Base-by-base conservation (phyloP, 1,284 basidiomycete genomes). In the Cutaneotrichosporon dermatis region DNA sequence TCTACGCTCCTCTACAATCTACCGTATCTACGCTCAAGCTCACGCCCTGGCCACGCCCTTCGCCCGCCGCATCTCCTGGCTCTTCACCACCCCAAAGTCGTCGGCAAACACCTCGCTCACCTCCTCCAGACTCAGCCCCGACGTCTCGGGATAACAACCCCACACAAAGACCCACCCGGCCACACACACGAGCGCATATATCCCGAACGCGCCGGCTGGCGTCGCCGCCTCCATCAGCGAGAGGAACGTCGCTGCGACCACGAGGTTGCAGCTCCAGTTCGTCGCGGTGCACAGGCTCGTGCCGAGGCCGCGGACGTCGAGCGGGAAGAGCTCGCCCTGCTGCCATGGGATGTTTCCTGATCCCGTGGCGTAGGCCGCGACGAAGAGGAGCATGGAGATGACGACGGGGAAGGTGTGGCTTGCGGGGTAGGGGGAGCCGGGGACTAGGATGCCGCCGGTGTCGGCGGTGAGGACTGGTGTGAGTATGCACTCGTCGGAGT, bases 281-380 rank as follows among this genome's bases (percentile, higher is more conserved):
- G 84, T 86, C 4, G 88, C 86, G 0, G 89, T 91, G n/a, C 85
- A 82, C 61, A 91, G 81, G 3, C 87, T 87, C 10, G 88, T 88
- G 25, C 89, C 90, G 51, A 92, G 83, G 3, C 89, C 90, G 57
- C 90, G 84, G 7, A 90, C 88, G 79, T 89, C 87, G 35, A 89
- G 82, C 8, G 81, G 81, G 76, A 91, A 91, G 34, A 92, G 82
- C 73, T 92, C 89, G 61, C 88, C 88, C 72, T 92, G 89, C 69
- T 90, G 88, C 89, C 89, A 92, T 0, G 90, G 89, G 0, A 91
- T 87, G 69, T 90, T 91, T 7, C 84, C 85, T 7, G 88, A 76
- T 0, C 88, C 88, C 0, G 84, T 88, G 0, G 88, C 90, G 70
- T 91, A 92, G 6, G 86, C 88, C 1, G 87, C 88, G 35, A 91